Percentiles rank a stretch among this genome's conserved stretches.
These are phyloP conservation scores for Cordia subcordata DNA, from an alignment of 257 asterid genomes.

Conservation along the genomic window DNA sequence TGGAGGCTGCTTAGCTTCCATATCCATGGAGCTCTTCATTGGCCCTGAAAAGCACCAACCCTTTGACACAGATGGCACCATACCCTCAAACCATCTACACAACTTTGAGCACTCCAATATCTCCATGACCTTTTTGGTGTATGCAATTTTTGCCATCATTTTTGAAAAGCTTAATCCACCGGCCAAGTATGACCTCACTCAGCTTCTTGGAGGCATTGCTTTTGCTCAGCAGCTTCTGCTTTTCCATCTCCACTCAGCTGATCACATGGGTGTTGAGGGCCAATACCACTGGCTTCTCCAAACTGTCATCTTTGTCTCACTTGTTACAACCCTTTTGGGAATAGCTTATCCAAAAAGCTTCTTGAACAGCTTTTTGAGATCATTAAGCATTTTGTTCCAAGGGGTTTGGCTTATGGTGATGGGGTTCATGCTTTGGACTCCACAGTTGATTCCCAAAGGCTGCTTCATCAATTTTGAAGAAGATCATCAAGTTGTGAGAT, in stretches of 20 bases:
- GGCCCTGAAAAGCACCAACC: conserved; percentile 49
- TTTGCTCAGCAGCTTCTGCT: conserved; percentile 68
- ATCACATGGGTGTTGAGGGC: conserved; percentile 81
- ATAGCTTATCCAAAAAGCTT: conserved; percentile 43
- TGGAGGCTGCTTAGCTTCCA: conserved; percentile 31
- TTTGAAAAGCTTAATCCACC: conserved; percentile 42
- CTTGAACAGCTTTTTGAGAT: conserved; percentile 52
- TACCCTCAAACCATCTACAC: conserved; percentile 50
- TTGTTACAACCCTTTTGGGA: conserved; percentile 43
- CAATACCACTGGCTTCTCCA: conserved; percentile 80
- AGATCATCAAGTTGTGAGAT: conserved; percentile 44
- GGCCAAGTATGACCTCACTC: conserved; percentile 37
- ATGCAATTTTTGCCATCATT: conserved; percentile 47
- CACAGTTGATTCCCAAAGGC: conserved; percentile 42
- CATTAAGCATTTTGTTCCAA: conserved; percentile 48
- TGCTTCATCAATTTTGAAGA: conserved; percentile 39
- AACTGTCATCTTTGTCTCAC: conserved; percentile 35
- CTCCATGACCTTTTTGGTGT: conserved; percentile 53
- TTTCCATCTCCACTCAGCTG: conserved; percentile 74
- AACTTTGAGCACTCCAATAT: conserved; percentile 78
- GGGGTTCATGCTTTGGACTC: conserved; percentile 80
- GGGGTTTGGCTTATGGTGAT: conserved; percentile 74
- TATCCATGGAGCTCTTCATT: conserved; percentile 45
- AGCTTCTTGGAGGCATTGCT: conserved; percentile 55
- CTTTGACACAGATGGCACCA: conserved; percentile 38